Evolutionary conservation across 192 early-diverging fungal genomes (phyloP), one percentile per base, ranked within the genome.

Genomic region (Backusella liffmaniae): DNA sequence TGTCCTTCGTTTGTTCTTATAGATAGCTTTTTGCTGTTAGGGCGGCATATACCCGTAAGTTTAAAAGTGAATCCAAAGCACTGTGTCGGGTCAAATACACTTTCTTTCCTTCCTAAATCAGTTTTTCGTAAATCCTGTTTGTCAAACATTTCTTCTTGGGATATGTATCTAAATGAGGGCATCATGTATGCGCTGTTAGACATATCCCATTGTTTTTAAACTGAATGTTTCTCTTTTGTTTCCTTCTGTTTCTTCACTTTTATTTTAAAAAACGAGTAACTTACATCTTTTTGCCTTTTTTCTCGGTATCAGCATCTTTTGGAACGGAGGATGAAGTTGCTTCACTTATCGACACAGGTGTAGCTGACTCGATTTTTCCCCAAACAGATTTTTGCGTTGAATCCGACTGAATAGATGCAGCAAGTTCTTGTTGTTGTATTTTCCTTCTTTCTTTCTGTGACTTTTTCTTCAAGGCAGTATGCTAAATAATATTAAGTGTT

Each of bases 361-460:
- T 34, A 10, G 30, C 44, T n/a, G 37, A 26, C 35, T 74, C 65
- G 26, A 73, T 29, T 53, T 77, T 82, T n/a, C 80, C 80, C 80
- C 80, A 82, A 5, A 78, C 80, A 21, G 80, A 21, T 56, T 79
- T 78, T 10, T 68, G 75, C 5, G 56, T 39, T 72, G 77, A 12
- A 65, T 75, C 34, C 36, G 72, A 26, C 41, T 26, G 56, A 49
- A 39, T 36, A 0, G 71, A 16, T 59, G 39, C n/a, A 13, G 56
- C 56, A 62, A 62, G 23, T 68, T 74, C 66, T 70, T 83, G 70
- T 15, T 72, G 62, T 29, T 76, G 77, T 53, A 65, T 72, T 56
- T 41, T 79, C 62, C 29, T 77, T 35, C 66, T 71, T 71, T 79
- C 81, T 65, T 73, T 76, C 62, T 79, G 77, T 39, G 77, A 82